Percentiles rank a stretch among this genome's conserved stretches.
phyloP scores from a whole-genome alignment of 768 basidiomycete genomes.

The Serendipita sp. region DNA sequence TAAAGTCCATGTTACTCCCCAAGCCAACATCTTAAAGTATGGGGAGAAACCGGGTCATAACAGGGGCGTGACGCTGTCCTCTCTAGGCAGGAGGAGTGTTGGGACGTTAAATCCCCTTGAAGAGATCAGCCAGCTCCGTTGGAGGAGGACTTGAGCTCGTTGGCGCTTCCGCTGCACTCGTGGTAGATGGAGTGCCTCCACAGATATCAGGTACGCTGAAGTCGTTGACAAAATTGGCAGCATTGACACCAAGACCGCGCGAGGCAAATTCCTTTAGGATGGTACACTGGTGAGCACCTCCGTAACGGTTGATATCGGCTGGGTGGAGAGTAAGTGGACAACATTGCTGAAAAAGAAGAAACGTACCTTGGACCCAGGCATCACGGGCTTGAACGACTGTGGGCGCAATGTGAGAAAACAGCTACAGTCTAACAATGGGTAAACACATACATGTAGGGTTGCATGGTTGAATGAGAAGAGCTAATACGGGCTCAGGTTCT shows the following conservation, averaged over 20 bases:
- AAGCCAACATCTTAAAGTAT: too few species aligned
- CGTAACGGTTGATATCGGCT: slow-evolving; percentile 6
- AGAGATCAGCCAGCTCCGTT: too few species aligned
- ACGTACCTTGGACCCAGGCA: slow-evolving; percentile 1
- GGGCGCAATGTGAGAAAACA: not conserved
- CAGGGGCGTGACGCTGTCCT: too few species aligned
- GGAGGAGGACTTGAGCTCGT: too few species aligned
- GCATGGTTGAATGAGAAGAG: slow-evolving; percentile 10
- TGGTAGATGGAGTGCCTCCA: not conserved
- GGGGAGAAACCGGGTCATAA: too few species aligned
- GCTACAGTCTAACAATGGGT: not conserved
- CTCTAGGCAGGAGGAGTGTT: too few species aligned
- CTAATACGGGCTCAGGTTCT: slow-evolving; percentile 12
- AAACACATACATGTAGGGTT: not conserved
- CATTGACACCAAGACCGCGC: not conserved
- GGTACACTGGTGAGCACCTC: slow-evolving; percentile 1
- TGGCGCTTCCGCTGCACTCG: too few species aligned
- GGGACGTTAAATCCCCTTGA: too few species aligned
- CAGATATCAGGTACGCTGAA: slow-evolving; percentile 17
- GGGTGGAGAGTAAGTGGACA: slow-evolving; percentile 13
- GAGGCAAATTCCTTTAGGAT: slow-evolving; percentile 10
- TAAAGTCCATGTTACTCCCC: too few species aligned
- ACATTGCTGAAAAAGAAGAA: too few species aligned
- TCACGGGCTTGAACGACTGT: not conserved
- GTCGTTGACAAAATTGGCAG: slow-evolving; percentile 17